phyloP scores from a whole-genome alignment of 495 filamentous ascomycete genomes.

The Tuber borchii region DNA sequence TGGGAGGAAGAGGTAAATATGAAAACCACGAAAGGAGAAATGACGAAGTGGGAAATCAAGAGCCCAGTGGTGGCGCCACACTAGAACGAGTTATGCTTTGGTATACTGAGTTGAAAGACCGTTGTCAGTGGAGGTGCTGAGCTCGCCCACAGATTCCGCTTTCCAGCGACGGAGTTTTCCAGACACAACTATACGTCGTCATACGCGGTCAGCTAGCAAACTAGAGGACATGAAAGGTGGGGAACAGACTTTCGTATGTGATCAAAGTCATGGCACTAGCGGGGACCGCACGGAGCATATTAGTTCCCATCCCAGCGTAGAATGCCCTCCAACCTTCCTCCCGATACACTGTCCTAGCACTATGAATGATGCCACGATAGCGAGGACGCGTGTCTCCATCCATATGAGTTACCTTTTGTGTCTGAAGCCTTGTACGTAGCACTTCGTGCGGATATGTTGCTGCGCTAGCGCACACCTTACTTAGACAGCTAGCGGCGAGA shows the following conservation, averaged over 20 bases:
- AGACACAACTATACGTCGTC: neutral
- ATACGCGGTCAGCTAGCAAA: neutral
- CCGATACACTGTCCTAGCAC: slow-evolving; percentile 69
- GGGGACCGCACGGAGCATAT: slow-evolving; percentile 91
- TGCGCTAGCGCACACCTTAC: slow-evolving; percentile 88
- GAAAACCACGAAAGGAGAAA: neutral
- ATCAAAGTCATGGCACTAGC: slow-evolving; percentile 95
- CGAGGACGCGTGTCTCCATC: slow-evolving; percentile 55
- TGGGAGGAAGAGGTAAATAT: neutral
- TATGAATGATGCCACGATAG: slow-evolving; percentile 75
- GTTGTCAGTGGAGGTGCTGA: neutral
- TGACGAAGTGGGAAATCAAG: neutral
- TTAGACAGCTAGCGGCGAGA: slow-evolving; percentile 80
- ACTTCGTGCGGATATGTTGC: slow-evolving; percentile 98
- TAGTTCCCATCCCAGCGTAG: slow-evolving; percentile 95
- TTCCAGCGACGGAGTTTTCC: neutral
- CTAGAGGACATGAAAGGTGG: neutral
- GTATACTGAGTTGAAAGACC: neutral
- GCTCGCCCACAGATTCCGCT: neutral
- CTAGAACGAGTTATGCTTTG: neutral
- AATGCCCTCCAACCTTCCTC: slow-evolving; percentile 97
- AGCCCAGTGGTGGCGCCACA: neutral
- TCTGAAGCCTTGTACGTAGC: slow-evolving; percentile 80
- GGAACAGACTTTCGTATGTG: slow-evolving; percentile 63
- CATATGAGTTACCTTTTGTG: slow-evolving; percentile 53